Conservation (phyloP, 1,284 basidiomycete species). For the Caloboletus inedulis region DNA sequence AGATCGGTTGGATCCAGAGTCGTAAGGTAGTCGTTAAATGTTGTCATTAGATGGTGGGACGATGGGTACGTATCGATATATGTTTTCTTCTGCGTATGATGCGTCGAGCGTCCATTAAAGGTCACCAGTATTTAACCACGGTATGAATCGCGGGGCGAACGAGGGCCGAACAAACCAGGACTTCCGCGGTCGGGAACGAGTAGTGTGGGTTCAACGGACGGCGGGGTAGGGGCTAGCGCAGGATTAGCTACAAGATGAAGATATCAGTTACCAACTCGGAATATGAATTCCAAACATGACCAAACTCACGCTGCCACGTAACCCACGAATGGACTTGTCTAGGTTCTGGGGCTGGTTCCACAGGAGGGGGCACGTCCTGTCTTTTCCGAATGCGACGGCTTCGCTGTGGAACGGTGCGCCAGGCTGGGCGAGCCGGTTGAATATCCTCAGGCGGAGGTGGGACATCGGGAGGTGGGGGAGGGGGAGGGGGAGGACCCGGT, state of each 20-base stretch:
- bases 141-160: conserved; percentile 47
- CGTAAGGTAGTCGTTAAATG: conserved; percentile 20
- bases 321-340: conserved; percentile 52
- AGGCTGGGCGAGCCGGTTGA: conserved; percentile 47
- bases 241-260: conserved; percentile 43
- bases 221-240: conserved; percentile 46
- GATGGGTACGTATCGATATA: neutral
- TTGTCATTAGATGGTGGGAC: conserved; percentile 7
- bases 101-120: neutral
- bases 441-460: conserved; percentile 42
- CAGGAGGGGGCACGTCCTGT: conserved; percentile 32
- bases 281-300: conserved; percentile 10
- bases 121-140: neutral
- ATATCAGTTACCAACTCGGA: neutral
- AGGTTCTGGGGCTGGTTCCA: conserved; percentile 36
- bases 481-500: conserved; percentile 37
- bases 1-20: conserved; percentile 13
- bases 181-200: conserved; percentile 52
- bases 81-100: neutral
- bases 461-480: conserved; percentile 41
- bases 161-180: conserved; percentile 64
- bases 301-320: conserved; percentile 65
- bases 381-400: conserved; percentile 41
- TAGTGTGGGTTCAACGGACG: conserved; percentile 48
- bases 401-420: conserved; percentile 50